A percentile compares a stretch with the other conserved stretches of the same genome.
These are phyloP conservation scores for Plasmopara muralis DNA, from an alignment of 352 stramenopile species.

Conservation along the genomic window DNA sequence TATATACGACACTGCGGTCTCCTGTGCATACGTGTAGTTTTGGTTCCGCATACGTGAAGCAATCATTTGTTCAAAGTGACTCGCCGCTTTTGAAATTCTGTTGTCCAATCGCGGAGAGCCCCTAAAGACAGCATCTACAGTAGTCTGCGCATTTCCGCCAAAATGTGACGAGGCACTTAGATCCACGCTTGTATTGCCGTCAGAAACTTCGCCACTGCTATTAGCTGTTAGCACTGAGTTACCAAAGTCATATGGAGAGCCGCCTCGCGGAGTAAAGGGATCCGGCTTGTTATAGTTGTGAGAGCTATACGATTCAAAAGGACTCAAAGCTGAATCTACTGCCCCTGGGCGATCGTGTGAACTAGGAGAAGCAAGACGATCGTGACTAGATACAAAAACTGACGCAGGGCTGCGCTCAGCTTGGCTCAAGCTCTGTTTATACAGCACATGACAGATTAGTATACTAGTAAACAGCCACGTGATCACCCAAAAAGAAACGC, in stretches of 20 bases:
- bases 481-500: conserved; percentile 1
- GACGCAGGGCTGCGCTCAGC: conserved; percentile 5
- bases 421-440: conserved; percentile 16
- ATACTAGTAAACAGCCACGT: background rate
- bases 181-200: conserved; percentile 3
- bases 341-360: conserved; percentile 15
- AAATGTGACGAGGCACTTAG: conserved; percentile 18
- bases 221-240: conserved; percentile 13
- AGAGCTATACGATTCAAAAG: conserved; percentile 14
- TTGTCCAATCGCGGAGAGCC: conserved; percentile 9
- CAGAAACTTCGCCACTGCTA: conserved; percentile 10
- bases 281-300: conserved; percentile 12
- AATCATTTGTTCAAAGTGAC: conserved; percentile 15
- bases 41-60: conserved; percentile 13
- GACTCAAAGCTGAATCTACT: conserved; percentile 9
- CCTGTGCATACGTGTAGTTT: conserved; percentile 11
- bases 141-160: conserved; percentile 15
- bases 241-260: conserved; percentile 20
- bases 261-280: conserved; percentile 17
- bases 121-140: conserved; percentile 24
- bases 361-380: conserved; percentile 14
- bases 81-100: conserved; percentile 1
- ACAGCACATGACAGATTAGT: conserved; percentile 4
- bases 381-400: conserved; percentile 7
- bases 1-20: conserved; percentile 5